Evolutionary conservation across 305 asterid species (phyloP).

Genomic region (Fraxinus angustifolia): DNA sequence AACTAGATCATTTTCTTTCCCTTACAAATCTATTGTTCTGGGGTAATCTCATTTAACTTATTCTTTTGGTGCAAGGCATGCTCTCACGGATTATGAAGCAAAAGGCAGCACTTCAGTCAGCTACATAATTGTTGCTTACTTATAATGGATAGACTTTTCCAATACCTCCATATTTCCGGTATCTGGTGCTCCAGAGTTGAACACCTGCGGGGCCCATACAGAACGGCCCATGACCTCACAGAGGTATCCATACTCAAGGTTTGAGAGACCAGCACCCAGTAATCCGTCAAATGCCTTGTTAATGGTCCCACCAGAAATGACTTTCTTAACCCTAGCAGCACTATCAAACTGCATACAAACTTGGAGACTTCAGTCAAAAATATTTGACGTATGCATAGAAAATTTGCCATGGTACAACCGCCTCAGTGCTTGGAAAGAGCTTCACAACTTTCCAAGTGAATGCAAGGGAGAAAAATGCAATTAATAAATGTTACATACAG

Average conservation of each 20-base stretch:
- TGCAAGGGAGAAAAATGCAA: not conserved
- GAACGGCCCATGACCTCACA: constrained; percentile 95
- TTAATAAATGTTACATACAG: constrained; percentile 48
- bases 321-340: not conserved
- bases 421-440: not conserved
- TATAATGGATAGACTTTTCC: constrained; percentile 10
- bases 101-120: not conserved
- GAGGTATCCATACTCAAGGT: constrained; percentile 87
- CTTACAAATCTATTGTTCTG: not conserved
- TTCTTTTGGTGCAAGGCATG: not conserved
- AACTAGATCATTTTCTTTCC: not conserved
- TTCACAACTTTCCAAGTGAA: not conserved
- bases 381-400: not conserved
- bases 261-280: constrained; percentile 87
- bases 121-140: not conserved
- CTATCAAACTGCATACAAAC: not conserved
- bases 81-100: not conserved
- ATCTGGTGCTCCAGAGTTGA: constrained; percentile 96
- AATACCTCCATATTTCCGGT: constrained; percentile 99
- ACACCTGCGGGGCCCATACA: constrained; percentile 89
- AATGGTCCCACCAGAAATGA: constrained; percentile 38
- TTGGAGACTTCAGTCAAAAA: not conserved
- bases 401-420: not conserved
- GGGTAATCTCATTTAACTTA: not conserved
- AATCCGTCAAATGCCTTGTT: constrained; percentile 46